Percentiles rank a stretch among this genome's conserved stretches.
Conservation (phyloP, 768 basidiomycete genomes). For the Sarcodon sp. region DNA sequence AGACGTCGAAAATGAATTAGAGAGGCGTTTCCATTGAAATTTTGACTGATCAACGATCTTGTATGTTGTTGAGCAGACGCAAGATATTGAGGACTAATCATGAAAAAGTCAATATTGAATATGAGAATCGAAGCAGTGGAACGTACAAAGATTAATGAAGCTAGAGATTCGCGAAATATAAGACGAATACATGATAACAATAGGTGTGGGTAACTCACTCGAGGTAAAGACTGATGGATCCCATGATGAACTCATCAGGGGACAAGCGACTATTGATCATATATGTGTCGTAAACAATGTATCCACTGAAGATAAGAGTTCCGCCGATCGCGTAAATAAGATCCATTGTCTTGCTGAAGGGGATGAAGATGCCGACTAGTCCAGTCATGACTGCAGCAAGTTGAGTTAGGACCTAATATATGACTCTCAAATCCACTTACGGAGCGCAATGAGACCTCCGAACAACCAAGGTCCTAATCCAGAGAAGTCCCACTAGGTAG, state of each 20-base stretch:
- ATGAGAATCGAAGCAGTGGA: slow-evolving; percentile 1
- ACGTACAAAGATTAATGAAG: slow-evolving; percentile 80
- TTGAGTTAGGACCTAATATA: slow-evolving; percentile 2
- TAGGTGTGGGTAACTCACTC: slow-evolving; percentile 41
- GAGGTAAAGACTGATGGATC: slow-evolving; percentile 85
- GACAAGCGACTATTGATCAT: slow-evolving; percentile 78
- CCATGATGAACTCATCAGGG: slow-evolving; percentile 91
- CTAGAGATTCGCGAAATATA: slow-evolving; percentile 22
- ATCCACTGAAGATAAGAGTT: slow-evolving; percentile 79
- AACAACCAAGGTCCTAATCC: slow-evolving; percentile 89
- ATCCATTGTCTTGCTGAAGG: slow-evolving; percentile 74
- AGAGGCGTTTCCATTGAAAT: too few relatives aligned
- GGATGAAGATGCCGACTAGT: slow-evolving; percentile 75
- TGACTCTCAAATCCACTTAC: slow-evolving; percentile 24
- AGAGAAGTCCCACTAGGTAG: slow-evolving; percentile 77
- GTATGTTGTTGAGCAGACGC: slow-evolving; percentile 54
- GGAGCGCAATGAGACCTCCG: slow-evolving; percentile 65
- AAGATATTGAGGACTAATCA: slow-evolving; percentile 72
- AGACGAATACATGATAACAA: slow-evolving; percentile 1
- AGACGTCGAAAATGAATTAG: too few relatives aligned
- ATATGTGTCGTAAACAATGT: slow-evolving; percentile 86
- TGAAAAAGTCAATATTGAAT: not conserved
- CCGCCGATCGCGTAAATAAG: slow-evolving; percentile 69
- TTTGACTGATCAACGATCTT: slow-evolving; percentile 13
- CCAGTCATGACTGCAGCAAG: slow-evolving; percentile 54